These are phyloP conservation scores for Lactarius pseudohatsudake DNA, from an alignment of 768 basidiomycete species.

Conservation along the genomic window DNA sequence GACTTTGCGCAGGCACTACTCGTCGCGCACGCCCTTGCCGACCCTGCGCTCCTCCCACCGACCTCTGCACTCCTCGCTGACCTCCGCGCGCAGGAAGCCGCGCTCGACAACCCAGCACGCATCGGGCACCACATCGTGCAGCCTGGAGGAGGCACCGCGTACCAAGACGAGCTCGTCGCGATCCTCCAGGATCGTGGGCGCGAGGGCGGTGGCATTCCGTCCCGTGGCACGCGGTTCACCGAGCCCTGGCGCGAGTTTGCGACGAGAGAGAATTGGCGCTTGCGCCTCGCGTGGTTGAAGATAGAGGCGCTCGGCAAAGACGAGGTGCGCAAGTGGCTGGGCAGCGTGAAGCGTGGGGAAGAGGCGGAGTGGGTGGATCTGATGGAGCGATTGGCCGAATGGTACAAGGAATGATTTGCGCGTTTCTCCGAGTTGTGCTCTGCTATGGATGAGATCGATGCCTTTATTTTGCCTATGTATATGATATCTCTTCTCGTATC, in stretches of 20 bases:
- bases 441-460: too few species aligned
- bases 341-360: slow-evolving; percentile 43
- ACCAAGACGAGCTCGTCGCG: slow-evolving; percentile 38
- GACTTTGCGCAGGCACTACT: slow-evolving; percentile 53
- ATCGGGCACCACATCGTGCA: slow-evolving; percentile 49
- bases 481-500: not conserved
- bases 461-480: too few species aligned
- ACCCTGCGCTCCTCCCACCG: slow-evolving; percentile 42
- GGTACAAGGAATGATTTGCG: not conserved
- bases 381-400: slow-evolving; percentile 35
- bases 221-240: slow-evolving; percentile 47
- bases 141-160: slow-evolving; percentile 38
- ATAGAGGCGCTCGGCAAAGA: slow-evolving; percentile 44
- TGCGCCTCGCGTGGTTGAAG: slow-evolving; percentile 46
- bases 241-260: slow-evolving; percentile 41
- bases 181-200: slow-evolving; percentile 32
- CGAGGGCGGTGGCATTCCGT: slow-evolving; percentile 35
- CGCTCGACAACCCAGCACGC: slow-evolving; percentile 47
- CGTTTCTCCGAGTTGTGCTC: too few species aligned
- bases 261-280: slow-evolving; percentile 37
- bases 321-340: slow-evolving; percentile 42
- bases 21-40: slow-evolving; percentile 45
- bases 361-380: slow-evolving; percentile 45
- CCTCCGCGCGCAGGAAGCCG: slow-evolving; percentile 12
- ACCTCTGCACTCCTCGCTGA: slow-evolving; percentile 40